These are phyloP conservation scores for Pistacia vera DNA, from an alignment of 345 rosid genomes.

Conservation along the genomic window DNA sequence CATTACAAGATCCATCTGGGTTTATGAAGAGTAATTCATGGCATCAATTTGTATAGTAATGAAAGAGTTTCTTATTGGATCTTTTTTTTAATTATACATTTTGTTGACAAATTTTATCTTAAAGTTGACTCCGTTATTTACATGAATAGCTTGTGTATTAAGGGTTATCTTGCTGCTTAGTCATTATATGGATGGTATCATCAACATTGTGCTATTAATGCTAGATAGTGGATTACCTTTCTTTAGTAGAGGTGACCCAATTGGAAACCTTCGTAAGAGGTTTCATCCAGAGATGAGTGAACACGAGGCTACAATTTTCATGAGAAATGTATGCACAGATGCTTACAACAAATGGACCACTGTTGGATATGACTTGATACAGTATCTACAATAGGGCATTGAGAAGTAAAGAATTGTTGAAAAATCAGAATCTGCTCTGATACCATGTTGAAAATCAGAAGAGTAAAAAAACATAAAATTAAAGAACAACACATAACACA, in stretches of 20 bases:
- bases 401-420: slow-evolving; percentile 51
- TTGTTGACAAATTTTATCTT: not conserved
- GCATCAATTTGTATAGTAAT: slow-evolving; percentile 77
- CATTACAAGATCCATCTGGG: slow-evolving; percentile 92
- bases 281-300: slow-evolving; percentile 97
- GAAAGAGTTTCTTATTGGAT: not conserved
- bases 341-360: slow-evolving; percentile 98
- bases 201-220: slow-evolving; percentile 81
- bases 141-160: slow-evolving; percentile 72
- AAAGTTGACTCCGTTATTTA: slow-evolving; percentile 6
- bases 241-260: slow-evolving; percentile 96
- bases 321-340: slow-evolving; percentile 83
- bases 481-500: no score
- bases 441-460: no score
- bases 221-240: slow-evolving; percentile 96
- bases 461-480: no score
- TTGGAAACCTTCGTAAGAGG: slow-evolving; percentile 94
- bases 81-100: not conserved
- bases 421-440: no score
- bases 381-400: slow-evolving; percentile 94
- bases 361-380: slow-evolving; percentile 92
- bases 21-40: slow-evolving; percentile 93
- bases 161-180: slow-evolving; percentile 88
- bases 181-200: slow-evolving; percentile 86
- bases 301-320: slow-evolving; percentile 93